These are phyloP conservation scores for Cardamine resedifolia DNA, from an alignment of 345 rosid species.

Conservation along the genomic window DNA sequence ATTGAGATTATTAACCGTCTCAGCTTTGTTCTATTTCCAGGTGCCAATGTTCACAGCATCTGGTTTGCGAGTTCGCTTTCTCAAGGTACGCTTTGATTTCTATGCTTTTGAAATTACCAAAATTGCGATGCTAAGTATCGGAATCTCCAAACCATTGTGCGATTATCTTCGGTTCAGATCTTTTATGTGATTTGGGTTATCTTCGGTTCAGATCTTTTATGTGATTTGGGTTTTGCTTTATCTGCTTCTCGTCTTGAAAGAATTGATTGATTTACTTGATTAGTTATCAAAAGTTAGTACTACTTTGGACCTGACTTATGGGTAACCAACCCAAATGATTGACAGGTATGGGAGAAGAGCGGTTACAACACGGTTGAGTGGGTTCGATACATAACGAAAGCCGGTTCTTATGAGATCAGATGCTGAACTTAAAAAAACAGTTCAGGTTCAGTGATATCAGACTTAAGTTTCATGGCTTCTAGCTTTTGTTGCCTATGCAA, in stretches of 20 bases:
- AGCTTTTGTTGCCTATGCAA: conserved; percentile 16
- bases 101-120: neutral
- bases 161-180: neutral
- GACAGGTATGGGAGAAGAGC: conserved; percentile 99
- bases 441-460: conserved; percentile 21
- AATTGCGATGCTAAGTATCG: neutral
- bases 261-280: neutral
- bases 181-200: neutral
- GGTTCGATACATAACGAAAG: conserved; percentile 97
- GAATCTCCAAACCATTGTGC: neutral
- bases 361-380: conserved; percentile 98
- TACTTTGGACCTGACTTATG: neutral
- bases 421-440: conserved; percentile 46
- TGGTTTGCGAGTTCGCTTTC: conserved; percentile 95
- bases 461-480: conserved; percentile 20
- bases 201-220: neutral
- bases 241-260: neutral
- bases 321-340: neutral
- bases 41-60: conserved; percentile 99
- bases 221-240: neutral
- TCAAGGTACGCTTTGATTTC: conserved; percentile 55
- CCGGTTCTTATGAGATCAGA: conserved; percentile 97
- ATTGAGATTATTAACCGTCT: neutral
- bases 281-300: neutral
- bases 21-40: conserved; percentile 42